A percentile compares a stretch with the other conserved stretches of the same genome.
phyloP scores from a whole-genome alignment of 139 green algal species.

The Picochlorum sp. region DNA sequence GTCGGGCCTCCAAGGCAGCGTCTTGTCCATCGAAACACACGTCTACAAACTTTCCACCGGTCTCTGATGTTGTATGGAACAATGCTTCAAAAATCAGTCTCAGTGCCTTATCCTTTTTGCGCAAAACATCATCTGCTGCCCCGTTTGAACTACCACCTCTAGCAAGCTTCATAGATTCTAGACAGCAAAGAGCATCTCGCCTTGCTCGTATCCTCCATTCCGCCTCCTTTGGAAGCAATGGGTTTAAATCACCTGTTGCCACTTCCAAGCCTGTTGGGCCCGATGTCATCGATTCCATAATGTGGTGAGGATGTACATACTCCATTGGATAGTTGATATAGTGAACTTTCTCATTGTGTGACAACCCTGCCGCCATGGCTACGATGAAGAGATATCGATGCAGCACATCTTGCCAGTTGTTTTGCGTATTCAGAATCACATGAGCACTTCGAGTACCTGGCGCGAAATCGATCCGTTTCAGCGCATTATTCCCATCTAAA shows the following conservation, averaged over 20 bases:
- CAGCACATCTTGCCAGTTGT: not conserved
- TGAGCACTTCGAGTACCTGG: not conserved
- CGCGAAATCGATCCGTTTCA: not conserved
- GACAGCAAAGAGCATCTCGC: not conserved
- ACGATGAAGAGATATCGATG: not conserved
- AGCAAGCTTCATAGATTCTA: not conserved
- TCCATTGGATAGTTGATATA: not conserved
- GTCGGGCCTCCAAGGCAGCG: conserved; percentile 24
- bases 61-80: not conserved
- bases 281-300: not conserved
- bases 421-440: not conserved
- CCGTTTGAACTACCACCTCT: not conserved
- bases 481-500: not conserved
- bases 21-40: conserved; percentile 26
- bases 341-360: not conserved
- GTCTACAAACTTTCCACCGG: conserved; percentile 3
- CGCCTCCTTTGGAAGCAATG: not conserved
- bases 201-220: not conserved
- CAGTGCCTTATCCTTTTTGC: not conserved
- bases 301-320: not conserved
- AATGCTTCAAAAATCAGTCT: not conserved
- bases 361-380: not conserved
- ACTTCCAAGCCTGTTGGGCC: not conserved
- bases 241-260: not conserved
- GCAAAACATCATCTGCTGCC: not conserved